phyloP scores from a whole-genome alignment of 129 eudicot genomes.

The Silybum marianum region DNA sequence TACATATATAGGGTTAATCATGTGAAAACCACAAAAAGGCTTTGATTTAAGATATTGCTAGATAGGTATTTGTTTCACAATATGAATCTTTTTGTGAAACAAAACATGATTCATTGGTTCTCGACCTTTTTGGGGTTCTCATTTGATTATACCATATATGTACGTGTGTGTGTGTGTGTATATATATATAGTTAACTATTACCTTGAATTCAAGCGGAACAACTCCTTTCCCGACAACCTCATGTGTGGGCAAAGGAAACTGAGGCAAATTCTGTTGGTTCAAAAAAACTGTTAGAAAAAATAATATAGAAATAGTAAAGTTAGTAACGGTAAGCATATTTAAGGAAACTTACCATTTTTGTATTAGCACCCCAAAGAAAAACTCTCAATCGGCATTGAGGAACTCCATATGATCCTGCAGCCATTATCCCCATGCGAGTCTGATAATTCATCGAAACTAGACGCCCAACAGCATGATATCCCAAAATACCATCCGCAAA shows the following conservation, averaged over 20 bases:
- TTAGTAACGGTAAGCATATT: not conserved
- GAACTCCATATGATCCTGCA: constrained; percentile 79
- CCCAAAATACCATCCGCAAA: constrained; percentile 53
- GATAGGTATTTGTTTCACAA: not conserved
- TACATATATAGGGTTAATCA: not conserved
- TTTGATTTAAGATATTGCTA: not conserved
- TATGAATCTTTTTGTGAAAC: not conserved
- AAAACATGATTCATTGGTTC: not conserved
- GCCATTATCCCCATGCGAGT: constrained; percentile 77
- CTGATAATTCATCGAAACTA: constrained; percentile 71
- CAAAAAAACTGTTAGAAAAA: not conserved
- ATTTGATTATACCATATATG: not conserved
- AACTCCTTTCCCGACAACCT: constrained; percentile 53
- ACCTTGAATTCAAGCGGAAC: constrained; percentile 61
- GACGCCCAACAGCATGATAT: constrained; percentile 58
- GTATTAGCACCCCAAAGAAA: constrained; percentile 77
- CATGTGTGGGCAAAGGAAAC: constrained; percentile 74
- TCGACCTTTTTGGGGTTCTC: not conserved
- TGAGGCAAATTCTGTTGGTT: constrained; percentile 62
- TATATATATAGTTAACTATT: not conserved
- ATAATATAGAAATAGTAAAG: not conserved
- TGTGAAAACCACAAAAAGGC: not conserved
- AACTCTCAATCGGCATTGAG: constrained; percentile 67
- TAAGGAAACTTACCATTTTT: constrained; percentile 41
- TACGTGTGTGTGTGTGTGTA: not conserved